Evolutionary conservation across 495 filamentous ascomycete species (phyloP), one percentile per base, ranked within the genome.

Genomic region (Penicillium crystallinum): DNA sequence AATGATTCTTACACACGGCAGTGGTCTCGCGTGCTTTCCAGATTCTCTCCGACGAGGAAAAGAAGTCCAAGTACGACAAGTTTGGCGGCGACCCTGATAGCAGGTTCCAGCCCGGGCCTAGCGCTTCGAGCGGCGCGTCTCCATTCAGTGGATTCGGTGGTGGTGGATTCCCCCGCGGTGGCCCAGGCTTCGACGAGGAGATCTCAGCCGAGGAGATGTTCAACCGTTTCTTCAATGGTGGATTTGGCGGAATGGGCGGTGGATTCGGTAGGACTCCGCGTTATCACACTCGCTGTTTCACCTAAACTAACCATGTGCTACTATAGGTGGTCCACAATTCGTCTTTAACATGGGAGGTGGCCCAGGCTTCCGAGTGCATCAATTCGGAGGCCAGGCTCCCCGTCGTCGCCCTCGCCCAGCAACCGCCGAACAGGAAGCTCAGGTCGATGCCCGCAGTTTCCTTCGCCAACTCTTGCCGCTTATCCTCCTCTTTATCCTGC

Each of bases 191-290:
- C 67, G 90, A 91, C 19, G 89, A 90, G 33, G 93, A 97, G 63
- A 93, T 98, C 49, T 95, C 88, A 33, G 92, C 93, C 0, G 93
- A 98, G 72, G 93, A 98, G 62, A 77, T 97, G 71, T 97, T 98
- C 72, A 84, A 91, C 65, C 81, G 91, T 55, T 97, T 98, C 77
- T 98, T 98, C 73, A 82, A 80, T 21, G 87, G 84, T 42, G 77
- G 76, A 19, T 68, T 75, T 54, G 70, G 71, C 22, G 67, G 66
- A 42, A 71, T 75, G 67, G 81, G 80, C 23, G 74, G 75, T 48
- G 79, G 80, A 19, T 89, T 90, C 63, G 88, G 86, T 77, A 77
- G 17, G 69, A 34, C 29, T 29, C 34, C 22, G 2, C 44, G 9
- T 14, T 31, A 6, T n/a, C 22, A 6, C 19, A 10, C 12, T 27